A percentile compares a stretch with the other conserved stretches of the same genome.
Conservation (phyloP, 2,329 filamentous ascomycete genomes). For the Stagonosporopsis cucurbitacearum region DNA sequence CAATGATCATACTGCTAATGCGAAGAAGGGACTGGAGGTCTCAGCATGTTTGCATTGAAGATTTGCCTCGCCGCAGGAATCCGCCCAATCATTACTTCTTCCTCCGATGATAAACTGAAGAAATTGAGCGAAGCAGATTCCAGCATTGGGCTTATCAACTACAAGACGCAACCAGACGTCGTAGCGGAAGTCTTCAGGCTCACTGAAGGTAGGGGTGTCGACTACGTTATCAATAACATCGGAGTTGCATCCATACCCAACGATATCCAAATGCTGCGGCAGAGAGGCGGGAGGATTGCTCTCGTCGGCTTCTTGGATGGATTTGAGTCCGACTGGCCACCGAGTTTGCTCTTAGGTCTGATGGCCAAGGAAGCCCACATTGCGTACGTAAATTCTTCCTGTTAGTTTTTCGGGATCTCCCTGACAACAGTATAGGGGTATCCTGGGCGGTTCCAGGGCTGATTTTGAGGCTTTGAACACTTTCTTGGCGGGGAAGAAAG, state of each 20-base stretch:
- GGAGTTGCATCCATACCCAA: slow-evolving; percentile 23
- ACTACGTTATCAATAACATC: slow-evolving; percentile 55
- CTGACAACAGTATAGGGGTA: slow-evolving; percentile 52
- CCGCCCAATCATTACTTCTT: slow-evolving; percentile 64
- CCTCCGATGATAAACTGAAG: slow-evolving; percentile 59
- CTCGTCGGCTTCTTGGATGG: slow-evolving; percentile 32
- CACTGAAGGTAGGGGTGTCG: slow-evolving; percentile 48
- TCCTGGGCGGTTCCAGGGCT: slow-evolving; percentile 65
- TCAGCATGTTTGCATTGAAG: slow-evolving; percentile 41
- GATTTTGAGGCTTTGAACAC: slow-evolving; percentile 50
- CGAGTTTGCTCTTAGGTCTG: slow-evolving; percentile 16
- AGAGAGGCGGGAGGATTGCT: slow-evolving; percentile 24
- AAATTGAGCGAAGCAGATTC: slow-evolving; percentile 50
- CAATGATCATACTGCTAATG: background rate
- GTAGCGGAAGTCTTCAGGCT: slow-evolving; percentile 59
- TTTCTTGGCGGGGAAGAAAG: slow-evolving; percentile 45
- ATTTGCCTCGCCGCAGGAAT: slow-evolving; percentile 36
- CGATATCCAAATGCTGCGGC: slow-evolving; percentile 22
- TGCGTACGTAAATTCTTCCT: slow-evolving; percentile 25
- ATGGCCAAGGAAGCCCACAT: slow-evolving; percentile 29
- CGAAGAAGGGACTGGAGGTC: slow-evolving; percentile 49
- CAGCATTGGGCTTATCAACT: slow-evolving; percentile 59
- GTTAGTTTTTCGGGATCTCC: too few species aligned
- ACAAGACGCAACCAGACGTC: slow-evolving; percentile 62
- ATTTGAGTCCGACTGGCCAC: slow-evolving; percentile 17